phyloP scores from a whole-genome alignment of 2,329 filamentous ascomycete species.

The Curvularia eragrostidis region DNA sequence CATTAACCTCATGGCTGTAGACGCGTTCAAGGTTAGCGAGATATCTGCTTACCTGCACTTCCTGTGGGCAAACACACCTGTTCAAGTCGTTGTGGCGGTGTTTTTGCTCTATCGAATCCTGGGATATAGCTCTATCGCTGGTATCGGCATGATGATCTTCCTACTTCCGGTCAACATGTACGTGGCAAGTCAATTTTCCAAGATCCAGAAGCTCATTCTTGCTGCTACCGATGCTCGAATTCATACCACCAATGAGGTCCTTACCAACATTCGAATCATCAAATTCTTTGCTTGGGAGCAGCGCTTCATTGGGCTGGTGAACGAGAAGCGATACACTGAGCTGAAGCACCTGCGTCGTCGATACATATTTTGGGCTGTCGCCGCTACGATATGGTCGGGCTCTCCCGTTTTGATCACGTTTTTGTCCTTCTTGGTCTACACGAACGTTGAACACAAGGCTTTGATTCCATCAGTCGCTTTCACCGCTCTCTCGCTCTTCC shows the following conservation, averaged over 20 bases:
- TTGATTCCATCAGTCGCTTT: conserved; percentile 93
- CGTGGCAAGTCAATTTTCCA: conserved; percentile 84
- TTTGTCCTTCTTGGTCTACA: conserved; percentile 94
- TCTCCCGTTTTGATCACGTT: conserved; percentile 96
- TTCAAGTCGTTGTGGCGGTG: conserved; percentile 83
- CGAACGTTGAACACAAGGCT: conserved; percentile 84
- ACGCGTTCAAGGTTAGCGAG: conserved; percentile 98
- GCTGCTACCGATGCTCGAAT: conserved; percentile 94
- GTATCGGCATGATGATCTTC: conserved; percentile 86
- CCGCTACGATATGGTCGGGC: conserved; percentile 95
- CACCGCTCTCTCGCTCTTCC: conserved; percentile 94
- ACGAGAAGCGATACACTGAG: conserved; percentile 84
- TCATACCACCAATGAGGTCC: conserved; percentile 92
- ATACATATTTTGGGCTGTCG: conserved; percentile 89
- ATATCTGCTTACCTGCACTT: conserved; percentile 95
- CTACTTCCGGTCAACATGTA: conserved; percentile 89
- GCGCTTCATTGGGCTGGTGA: conserved; percentile 83
- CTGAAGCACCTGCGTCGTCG: conserved; percentile 78
- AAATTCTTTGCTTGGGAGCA: conserved; percentile 99
- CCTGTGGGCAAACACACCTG: conserved; percentile 88
- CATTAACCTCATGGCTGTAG: conserved; percentile 99
- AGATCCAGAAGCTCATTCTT: conserved; percentile 89
- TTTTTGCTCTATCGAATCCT: conserved; percentile 86
- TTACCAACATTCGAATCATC: conserved; percentile 98
- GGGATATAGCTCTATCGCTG: conserved; percentile 90